Evolutionary conservation across 208 protist species (phyloP), one percentile per base, ranked within the genome.

Genomic region (Lotmaria passim): DNA sequence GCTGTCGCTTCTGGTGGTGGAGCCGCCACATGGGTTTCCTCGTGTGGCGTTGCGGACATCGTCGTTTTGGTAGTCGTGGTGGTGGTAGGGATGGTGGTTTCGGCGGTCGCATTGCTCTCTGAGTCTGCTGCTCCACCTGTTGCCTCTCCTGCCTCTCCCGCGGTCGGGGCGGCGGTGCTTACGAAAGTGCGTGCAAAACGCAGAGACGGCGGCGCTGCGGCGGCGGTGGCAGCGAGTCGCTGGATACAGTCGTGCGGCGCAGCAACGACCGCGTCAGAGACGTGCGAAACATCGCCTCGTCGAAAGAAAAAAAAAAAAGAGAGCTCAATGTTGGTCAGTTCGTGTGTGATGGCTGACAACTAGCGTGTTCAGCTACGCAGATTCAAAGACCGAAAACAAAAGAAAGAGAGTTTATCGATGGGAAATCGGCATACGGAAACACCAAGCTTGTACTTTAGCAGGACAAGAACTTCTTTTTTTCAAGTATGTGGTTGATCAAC

Each of bases 161-260:
- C n/a, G n/a, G n/a, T n/a, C n/a, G n/a, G n/a, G n/a, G 24, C 33
- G 17, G 41, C 15, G 6, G 41, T 51, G 3, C 41, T 51, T 28
- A 51, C 57, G 3, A 36, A 41, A 0, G 15, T 5, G 41, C 57
- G 57, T 1, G 50, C 6, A 12, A 36, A 30, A 38, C n/a, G 17
- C 8, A 56, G 19, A 0, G 62, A 31, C 38, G 33, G 4, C 26
- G 44, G 26, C 8, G 50, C 17, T 48, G 38, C 39, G 21, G 38
- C n/a, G 5, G 38, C 57, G 41, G 17, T 23, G 46, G 24, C 41
- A 15, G 1, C 26, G n/a, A n/a, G 3, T 23, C 38, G 57, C 39
- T 38, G 57, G 57, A 19, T 38, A 24, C 57, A 38, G 57, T 39
- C 38, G 57, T 51, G 57, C 57, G 57, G 38, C 57, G 41, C 57